phyloP scores from a whole-genome alignment of 2,329 filamentous ascomycete species.

The Claviceps humidiphila region DNA sequence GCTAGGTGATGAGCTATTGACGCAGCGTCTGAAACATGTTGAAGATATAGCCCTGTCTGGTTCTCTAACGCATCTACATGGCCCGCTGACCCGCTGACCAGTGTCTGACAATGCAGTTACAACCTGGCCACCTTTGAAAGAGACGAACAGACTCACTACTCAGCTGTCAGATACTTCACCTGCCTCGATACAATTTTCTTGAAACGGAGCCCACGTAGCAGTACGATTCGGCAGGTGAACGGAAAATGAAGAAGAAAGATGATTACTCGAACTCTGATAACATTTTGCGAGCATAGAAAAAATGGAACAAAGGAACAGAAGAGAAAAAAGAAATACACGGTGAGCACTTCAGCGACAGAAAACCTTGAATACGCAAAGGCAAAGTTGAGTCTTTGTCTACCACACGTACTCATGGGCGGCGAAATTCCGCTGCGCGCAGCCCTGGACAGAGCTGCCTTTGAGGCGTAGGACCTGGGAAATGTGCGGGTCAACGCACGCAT shows the following conservation, averaged over 20 bases:
- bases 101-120: conserved; percentile 2
- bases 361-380: background rate
- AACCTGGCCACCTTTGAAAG: background rate
- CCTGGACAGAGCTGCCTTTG: background rate
- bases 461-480: background rate
- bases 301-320: background rate
- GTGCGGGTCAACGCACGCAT: background rate
- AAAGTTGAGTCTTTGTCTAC: background rate
- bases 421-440: background rate
- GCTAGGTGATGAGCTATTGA: background rate
- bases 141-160: background rate
- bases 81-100: conserved; percentile 2
- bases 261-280: background rate
- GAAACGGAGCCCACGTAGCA: background rate
- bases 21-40: background rate
- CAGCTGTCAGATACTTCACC: background rate
- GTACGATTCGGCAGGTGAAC: background rate
- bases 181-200: background rate
- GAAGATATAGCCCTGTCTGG: conserved; percentile 4
- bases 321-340: background rate
- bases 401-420: background rate
- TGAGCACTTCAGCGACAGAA: conserved; percentile 2
- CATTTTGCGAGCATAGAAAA: background rate
- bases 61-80: background rate
- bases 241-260: background rate